Conservation (phyloP, 2,329 filamentous ascomycete genomes). For the Fusarium caatingaense region DNA sequence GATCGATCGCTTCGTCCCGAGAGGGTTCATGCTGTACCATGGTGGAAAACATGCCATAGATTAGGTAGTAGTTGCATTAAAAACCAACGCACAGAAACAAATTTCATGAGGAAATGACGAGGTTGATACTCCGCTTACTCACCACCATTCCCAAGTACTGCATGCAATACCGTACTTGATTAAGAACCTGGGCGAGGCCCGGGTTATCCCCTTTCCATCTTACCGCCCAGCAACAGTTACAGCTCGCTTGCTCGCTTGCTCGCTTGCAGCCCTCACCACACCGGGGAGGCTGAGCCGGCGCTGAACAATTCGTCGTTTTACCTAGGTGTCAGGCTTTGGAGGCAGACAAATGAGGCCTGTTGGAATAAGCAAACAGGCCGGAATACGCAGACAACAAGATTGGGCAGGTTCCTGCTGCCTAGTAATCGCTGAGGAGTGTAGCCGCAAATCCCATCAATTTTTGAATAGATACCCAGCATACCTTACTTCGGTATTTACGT, state of each 20-base stretch:
- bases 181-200: slow-evolving; percentile 1
- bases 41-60: neutral
- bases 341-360: slow-evolving; percentile 25
- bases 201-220: slow-evolving; percentile 13
- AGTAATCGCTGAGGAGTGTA: neutral
- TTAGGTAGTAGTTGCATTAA: neutral
- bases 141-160: neutral
- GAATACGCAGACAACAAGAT: slow-evolving; percentile 27
- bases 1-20: slow-evolving; percentile 13
- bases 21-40: neutral
- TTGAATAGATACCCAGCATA: too few relatives aligned
- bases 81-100: neutral
- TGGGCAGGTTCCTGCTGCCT: slow-evolving; percentile 9
- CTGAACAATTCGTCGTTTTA: slow-evolving; percentile 34
- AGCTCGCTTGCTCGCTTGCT: slow-evolving; percentile 26
- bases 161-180: neutral
- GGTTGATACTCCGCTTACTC: slow-evolving; percentile 10
- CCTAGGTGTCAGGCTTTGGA: slow-evolving; percentile 18
- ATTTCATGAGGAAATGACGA: slow-evolving; percentile 4
- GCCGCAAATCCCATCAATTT: neutral
- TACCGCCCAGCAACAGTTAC: slow-evolving; percentile 30
- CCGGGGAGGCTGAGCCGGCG: slow-evolving; percentile 37
- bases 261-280: slow-evolving; percentile 38
- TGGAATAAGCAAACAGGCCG: slow-evolving; percentile 28
- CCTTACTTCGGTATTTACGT: too few relatives aligned